Conservation (phyloP, 352 stramenopile genomes). For the Aphanomyces stellatus region DNA sequence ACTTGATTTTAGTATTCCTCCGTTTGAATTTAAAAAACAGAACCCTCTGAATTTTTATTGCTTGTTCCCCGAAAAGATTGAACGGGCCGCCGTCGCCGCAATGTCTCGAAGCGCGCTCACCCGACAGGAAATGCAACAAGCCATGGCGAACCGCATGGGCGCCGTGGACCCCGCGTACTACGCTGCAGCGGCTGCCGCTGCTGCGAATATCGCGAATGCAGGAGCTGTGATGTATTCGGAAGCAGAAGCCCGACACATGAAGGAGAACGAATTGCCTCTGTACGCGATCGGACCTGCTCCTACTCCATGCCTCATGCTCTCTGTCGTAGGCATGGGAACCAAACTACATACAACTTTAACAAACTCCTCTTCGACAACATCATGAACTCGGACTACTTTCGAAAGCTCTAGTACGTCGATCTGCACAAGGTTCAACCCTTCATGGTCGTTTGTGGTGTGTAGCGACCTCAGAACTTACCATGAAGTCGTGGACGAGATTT, state of each 20-base stretch:
- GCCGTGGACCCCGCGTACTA: constrained; percentile 24
- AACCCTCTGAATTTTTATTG: neutral
- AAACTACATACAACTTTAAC: constrained; percentile 95
- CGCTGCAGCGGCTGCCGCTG: constrained; percentile 23
- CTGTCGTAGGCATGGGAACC: constrained; percentile 62
- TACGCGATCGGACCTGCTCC: constrained; percentile 23
- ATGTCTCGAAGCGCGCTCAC: constrained; percentile 77
- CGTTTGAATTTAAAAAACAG: neutral
- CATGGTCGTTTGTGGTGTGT: neutral
- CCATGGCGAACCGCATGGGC: constrained; percentile 33
- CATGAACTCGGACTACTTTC: constrained; percentile 93
- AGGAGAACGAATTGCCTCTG: constrained; percentile 72
- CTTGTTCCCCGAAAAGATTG: neutral
- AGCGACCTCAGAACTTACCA: constrained; percentile 92
- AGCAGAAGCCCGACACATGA: constrained; percentile 36
- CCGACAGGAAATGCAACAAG: constrained; percentile 52
- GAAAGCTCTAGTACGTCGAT: constrained; percentile 82
- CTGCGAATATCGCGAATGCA: too few species aligned
- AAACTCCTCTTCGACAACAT: constrained; percentile 94
- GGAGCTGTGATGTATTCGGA: constrained; percentile 21
- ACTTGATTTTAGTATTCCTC: neutral
- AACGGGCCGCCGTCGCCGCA: too few species aligned
- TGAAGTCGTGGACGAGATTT: constrained; percentile 93
- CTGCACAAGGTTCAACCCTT: neutral
- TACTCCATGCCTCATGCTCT: neutral